These are phyloP conservation scores for Aspergillus sp. DNA, from an alignment of 2,329 filamentous ascomycete genomes.

Conservation along the genomic window DNA sequence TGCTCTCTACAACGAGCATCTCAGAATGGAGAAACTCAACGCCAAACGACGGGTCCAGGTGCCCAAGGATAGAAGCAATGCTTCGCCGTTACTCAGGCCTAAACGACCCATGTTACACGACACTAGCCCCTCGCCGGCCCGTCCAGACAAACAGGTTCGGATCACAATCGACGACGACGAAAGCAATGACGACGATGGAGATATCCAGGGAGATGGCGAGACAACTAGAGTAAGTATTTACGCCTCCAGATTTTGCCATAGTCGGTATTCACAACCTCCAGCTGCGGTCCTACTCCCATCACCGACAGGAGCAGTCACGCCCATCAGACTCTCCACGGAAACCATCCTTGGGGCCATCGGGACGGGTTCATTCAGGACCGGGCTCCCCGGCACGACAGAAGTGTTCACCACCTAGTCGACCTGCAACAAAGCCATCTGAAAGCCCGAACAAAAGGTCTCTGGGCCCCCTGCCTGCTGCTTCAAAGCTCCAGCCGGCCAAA, in stretches of 20 bases:
- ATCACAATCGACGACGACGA: not conserved
- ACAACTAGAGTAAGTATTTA: not conserved
- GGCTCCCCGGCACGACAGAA: not conserved
- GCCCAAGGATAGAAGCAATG: not conserved
- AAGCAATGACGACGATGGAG: not conserved
- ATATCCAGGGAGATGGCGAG: not conserved
- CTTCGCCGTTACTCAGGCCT: not conserved
- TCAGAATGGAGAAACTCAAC: not conserved
- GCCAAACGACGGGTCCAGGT: not conserved
- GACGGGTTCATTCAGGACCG: not conserved
- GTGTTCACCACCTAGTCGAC: not conserved
- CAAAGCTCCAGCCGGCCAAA: not conserved
- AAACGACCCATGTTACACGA: not conserved
- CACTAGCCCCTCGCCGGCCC: not conserved
- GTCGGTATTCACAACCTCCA: not conserved
- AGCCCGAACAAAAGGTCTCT: not conserved
- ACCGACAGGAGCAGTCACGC: not conserved
- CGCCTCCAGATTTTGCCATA: not conserved
- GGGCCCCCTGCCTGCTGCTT: not conserved
- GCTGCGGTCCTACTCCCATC: not conserved
- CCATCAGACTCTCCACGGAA: not conserved
- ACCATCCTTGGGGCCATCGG: not conserved
- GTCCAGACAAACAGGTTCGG: not conserved
- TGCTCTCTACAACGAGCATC: not conserved
- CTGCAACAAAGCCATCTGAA: not conserved